These are phyloP conservation scores for Canna indica DNA, from an alignment of 176 grass and related monocot genomes.

Conservation along the genomic window DNA sequence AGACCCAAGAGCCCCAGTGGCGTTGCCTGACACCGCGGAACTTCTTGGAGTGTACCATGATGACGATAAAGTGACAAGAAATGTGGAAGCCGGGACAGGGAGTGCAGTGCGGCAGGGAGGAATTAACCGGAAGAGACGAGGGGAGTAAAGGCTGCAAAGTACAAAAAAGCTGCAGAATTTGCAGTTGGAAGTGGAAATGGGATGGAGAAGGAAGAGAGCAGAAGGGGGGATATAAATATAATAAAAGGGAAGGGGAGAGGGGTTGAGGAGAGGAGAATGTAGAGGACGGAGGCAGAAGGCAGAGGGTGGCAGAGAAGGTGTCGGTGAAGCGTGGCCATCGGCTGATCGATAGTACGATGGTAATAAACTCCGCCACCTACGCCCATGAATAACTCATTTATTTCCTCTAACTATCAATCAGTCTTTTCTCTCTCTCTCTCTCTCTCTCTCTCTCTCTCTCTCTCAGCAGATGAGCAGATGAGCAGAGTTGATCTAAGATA, in stretches of 20 bases:
- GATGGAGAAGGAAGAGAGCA: conserved; percentile 10
- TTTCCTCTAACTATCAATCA: not conserved
- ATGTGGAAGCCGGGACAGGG: no score
- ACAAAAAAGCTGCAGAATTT: not conserved
- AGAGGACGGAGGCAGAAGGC: not conserved
- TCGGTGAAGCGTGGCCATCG: conserved; percentile 37
- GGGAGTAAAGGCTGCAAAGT: no score
- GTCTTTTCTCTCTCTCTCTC: no score
- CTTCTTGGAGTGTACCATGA: conserved; percentile 95
- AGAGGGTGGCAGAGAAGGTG: conserved; percentile 42
- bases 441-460: not conserved
- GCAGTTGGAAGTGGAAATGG: not conserved
- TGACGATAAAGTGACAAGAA: no score
- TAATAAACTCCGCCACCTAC: conserved; percentile 81
- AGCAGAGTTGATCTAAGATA: no score
- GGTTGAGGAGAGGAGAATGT: conserved; percentile 15
- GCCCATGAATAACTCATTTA: conserved; percentile 39
- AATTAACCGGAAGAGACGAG: not conserved
- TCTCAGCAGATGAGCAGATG: not conserved
- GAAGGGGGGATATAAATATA: no score
- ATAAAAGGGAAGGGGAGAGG: not conserved
- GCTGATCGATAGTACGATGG: conserved; percentile 32
- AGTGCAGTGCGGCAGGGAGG: no score
- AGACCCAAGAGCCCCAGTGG: conserved; percentile 99
- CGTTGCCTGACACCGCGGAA: conserved; percentile 98